Conservation (phyloP, 1,139 yeast genomes). For the Blastobotrys elegans region DNA sequence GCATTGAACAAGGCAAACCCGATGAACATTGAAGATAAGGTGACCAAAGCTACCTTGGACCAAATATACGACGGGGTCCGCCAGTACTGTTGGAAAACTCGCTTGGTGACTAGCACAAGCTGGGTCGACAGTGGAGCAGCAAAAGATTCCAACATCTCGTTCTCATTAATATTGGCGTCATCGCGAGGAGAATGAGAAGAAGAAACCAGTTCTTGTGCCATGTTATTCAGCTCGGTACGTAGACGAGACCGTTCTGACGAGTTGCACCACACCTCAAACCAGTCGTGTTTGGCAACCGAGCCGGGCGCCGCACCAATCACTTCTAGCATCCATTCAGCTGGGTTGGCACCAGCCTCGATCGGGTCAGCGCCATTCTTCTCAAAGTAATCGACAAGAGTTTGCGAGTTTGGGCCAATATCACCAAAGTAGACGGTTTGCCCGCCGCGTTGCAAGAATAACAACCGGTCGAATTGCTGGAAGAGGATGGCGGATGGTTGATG, state of each 20-base stretch:
- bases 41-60: slow-evolving; percentile 54
- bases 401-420: slow-evolving; percentile 63
- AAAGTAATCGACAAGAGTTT: slow-evolving; percentile 59
- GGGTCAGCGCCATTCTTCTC: slow-evolving; percentile 62
- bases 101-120: slow-evolving; percentile 44
- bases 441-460: slow-evolving; percentile 67
- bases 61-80: slow-evolving; percentile 70
- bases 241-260: slow-evolving; percentile 49
- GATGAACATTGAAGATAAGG: slow-evolving; percentile 53
- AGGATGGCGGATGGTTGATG: slow-evolving; percentile 80
- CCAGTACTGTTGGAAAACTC: slow-evolving; percentile 62
- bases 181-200: slow-evolving; percentile 22
- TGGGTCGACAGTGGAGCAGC: slow-evolving; percentile 48
- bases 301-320: slow-evolving; percentile 83
- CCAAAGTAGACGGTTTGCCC: slow-evolving; percentile 81
- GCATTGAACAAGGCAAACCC: slow-evolving; percentile 76
- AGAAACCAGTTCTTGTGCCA: slow-evolving; percentile 21
- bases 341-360: slow-evolving; percentile 66
- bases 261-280: slow-evolving; percentile 59
- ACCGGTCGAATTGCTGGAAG: too few species aligned
- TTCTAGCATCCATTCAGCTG: slow-evolving; percentile 81
- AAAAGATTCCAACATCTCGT: slow-evolving; percentile 25
- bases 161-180: slow-evolving; percentile 23
- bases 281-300: slow-evolving; percentile 59
- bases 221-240: slow-evolving; percentile 31